Conservation (phyloP, 2,329 filamentous ascomycete genomes). For the Penicillium sp. region DNA sequence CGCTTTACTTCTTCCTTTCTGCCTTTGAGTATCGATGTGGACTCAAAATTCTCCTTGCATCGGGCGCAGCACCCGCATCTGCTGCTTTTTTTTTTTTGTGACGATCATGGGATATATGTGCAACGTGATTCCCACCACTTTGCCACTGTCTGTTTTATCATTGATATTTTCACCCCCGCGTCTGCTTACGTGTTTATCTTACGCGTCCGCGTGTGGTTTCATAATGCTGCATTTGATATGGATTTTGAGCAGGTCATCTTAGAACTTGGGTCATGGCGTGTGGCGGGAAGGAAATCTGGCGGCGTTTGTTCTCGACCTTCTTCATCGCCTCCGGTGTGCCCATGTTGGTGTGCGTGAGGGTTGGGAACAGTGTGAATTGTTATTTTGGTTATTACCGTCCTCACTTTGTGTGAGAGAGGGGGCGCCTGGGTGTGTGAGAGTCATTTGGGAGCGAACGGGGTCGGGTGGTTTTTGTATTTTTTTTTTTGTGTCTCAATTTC, state of each 20-base stretch:
- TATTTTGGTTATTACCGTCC: too few species aligned
- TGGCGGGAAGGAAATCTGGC: conserved; percentile 1
- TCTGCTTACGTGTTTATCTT: conserved; percentile 3
- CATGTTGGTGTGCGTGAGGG: neutral
- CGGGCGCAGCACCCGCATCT: conserved; percentile 3
- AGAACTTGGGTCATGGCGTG: conserved; percentile 11
- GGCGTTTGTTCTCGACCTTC: conserved; percentile 14
- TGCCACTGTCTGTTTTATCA: neutral
- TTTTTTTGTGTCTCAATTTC: too few species aligned
- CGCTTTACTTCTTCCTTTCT: conserved; percentile 3
- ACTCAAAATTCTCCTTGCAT: conserved; percentile 6
- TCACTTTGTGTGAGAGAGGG: too few species aligned
- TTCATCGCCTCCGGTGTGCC: neutral
- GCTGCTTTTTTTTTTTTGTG: conserved; percentile 4
- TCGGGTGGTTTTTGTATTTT: too few species aligned
- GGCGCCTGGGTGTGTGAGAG: too few species aligned
- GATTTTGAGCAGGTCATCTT: conserved; percentile 12
- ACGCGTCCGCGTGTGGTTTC: neutral
- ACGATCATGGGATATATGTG: conserved; percentile 14
- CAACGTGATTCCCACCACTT: conserved; percentile 4
- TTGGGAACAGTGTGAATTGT: too few species aligned
- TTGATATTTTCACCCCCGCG: neutral
- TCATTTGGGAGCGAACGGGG: too few species aligned
- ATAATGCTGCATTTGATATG: conserved; percentile 8
- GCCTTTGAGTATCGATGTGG: neutral